Base-by-base conservation (phyloP, 805 yeast genomes). In the Metschnikowia dekortorum region DNA sequence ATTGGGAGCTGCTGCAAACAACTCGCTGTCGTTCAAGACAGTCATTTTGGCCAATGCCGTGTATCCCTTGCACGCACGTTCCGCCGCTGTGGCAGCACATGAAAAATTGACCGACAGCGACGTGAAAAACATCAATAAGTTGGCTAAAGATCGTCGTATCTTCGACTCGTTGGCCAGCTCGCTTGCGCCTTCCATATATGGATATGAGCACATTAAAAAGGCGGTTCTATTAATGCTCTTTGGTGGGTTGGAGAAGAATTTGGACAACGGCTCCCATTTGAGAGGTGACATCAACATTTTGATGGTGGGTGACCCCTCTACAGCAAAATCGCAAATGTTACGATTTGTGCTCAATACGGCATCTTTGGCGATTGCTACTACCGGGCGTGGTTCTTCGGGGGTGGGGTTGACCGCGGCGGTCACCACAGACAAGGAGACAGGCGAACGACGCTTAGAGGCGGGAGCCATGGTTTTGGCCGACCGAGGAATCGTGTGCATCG, bases 401-500 rank as follows among this genome's bases (percentile, higher is more conserved):
- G 99, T 94, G 41, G 99, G 99, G 89, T 79, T 94, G 62, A 94
- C 99, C 0, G 99, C 99, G 16, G 99, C 99, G 0, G 99, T 94
- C 2, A 91, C 97, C 6, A 81, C 91, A 1, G 99, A 94, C 69
- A 86, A 85, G 62, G 99, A 94, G 68, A 94, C 99, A 0, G 98
- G 98, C 53, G 99, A 94, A 71, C 79, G 97, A 62, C 80, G 96
- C 60, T 75, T 94, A 57, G 99, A 94, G 71, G 99, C 98, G 1
- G 99, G 99, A 78, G 99, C 99, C 3, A 92, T 94, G 97, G 99
- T 94, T 36, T 75, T 94, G 55, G 99, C 98, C 10, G 99, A 94
- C 70, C 77, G 97, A 57, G 99, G 99, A 56, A 80, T 94, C 50
- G 97, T 94, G 39, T 94, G 99, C 80, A 95, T 94, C 62, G 99